Percentiles rank a stretch among this genome's conserved stretches.
phyloP scores from a whole-genome alignment of 768 basidiomycete genomes.

The Daedaleopsis nitida region DNA sequence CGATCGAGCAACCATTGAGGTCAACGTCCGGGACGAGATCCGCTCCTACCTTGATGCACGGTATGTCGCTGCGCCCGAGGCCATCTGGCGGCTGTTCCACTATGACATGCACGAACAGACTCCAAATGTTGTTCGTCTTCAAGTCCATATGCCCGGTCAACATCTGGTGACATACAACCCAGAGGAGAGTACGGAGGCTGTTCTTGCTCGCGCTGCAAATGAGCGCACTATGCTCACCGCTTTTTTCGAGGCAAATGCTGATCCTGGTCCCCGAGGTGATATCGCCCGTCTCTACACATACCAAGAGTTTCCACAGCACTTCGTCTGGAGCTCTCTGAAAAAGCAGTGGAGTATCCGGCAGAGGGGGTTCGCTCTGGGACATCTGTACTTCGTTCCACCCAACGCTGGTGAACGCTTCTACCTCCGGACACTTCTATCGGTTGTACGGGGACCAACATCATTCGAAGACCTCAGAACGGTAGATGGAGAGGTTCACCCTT shows the following conservation, averaged over 20 bases:
- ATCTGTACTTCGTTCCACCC: conserved; percentile 43
- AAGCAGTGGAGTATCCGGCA: conserved; percentile 34
- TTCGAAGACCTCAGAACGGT: conserved; percentile 16
- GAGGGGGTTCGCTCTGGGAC: conserved; percentile 38
- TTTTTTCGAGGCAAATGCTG: conserved; percentile 26
- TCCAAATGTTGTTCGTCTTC: conserved; percentile 40
- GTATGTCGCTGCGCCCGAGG: conserved; percentile 42
- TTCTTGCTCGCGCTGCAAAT: conserved; percentile 28
- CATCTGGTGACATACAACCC: conserved; percentile 26
- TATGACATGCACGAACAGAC: neutral
- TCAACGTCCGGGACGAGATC: conserved; percentile 37
- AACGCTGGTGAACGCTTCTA: conserved; percentile 42
- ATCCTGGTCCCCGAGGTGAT: neutral
- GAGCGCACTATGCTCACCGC: conserved; percentile 32
- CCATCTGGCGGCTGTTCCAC: conserved; percentile 33
- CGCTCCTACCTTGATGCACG: conserved; percentile 36
- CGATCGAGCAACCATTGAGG: conserved; percentile 41
- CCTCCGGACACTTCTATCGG: conserved; percentile 41
- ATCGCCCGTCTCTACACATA: conserved; percentile 29
- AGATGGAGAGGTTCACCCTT: conserved; percentile 13
- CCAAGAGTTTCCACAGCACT: conserved; percentile 41
- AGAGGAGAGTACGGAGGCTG: neutral
- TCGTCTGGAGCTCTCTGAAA: conserved; percentile 25
- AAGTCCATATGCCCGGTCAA: conserved; percentile 40
- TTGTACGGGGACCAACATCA: conserved; percentile 29